A percentile compares a stretch with the other conserved stretches of the same genome.
Evolutionary conservation across 2,329 filamentous ascomycete species (phyloP).

Genomic region (Penicillium glabrum): DNA sequence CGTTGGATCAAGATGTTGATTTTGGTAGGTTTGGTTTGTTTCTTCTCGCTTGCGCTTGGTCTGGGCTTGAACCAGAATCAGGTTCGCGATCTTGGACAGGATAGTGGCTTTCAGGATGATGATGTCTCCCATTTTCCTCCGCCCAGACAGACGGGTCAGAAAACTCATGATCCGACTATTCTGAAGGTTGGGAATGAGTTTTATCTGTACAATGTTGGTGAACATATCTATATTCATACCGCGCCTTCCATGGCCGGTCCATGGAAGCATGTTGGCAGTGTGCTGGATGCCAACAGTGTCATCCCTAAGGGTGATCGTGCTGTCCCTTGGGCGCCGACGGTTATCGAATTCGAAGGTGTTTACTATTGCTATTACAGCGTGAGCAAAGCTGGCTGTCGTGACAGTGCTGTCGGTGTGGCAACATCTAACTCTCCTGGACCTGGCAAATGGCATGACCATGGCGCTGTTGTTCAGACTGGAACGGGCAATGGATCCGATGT

Average conservation of each 20-base stretch:
- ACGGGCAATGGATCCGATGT: constrained; percentile 27
- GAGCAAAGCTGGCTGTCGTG: constrained; percentile 60
- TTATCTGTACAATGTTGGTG: constrained; percentile 35
- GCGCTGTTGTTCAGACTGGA: constrained; percentile 34
- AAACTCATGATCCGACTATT: constrained; percentile 36
- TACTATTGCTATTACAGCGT: constrained; percentile 69
- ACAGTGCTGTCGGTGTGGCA: constrained; percentile 62
- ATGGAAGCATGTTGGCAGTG: constrained; percentile 29
- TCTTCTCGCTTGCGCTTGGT: constrained; percentile 18
- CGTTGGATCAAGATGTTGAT: constrained; percentile 24
- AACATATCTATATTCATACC: constrained; percentile 31
- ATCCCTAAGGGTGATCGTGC: constrained; percentile 35
- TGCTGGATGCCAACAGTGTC: constrained; percentile 31
- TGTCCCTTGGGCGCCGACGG: constrained; percentile 59
- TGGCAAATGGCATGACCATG: constrained; percentile 38
- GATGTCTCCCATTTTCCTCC: constrained; percentile 15
- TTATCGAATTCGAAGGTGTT: constrained; percentile 53
- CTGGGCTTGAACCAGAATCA: constrained; percentile 9
- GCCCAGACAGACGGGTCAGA: constrained; percentile 22
- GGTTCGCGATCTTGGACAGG: constrained; percentile 2
- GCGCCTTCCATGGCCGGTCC: constrained; percentile 30
- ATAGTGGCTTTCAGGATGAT: constrained; percentile 4
- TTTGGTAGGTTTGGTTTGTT: constrained; percentile 17
- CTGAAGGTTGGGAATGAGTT: constrained; percentile 26
- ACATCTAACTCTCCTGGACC: constrained; percentile 43